A percentile compares a stretch with the other conserved stretches of the same genome.
Conservation (phyloP, 1,139 yeast genomes). For the Geotrichum reessii region DNA sequence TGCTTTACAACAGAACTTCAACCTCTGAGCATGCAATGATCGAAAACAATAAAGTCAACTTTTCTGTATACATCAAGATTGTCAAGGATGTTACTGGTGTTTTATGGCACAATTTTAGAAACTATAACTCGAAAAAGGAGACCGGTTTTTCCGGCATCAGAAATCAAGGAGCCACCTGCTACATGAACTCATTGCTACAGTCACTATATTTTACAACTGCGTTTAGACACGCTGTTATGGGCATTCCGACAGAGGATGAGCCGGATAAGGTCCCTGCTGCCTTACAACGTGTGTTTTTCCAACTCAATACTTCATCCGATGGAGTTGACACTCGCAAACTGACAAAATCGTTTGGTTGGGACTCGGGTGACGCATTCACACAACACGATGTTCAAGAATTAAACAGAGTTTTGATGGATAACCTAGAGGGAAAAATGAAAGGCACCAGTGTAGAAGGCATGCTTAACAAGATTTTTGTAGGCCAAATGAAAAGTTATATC, state of each 20-base stretch:
- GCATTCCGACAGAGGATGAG: conserved; percentile 70
- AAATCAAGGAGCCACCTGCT: conserved; percentile 98
- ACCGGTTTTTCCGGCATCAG: conserved; percentile 91
- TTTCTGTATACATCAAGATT: conserved; percentile 71
- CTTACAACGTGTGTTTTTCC: conserved; percentile 79
- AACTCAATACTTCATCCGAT: conserved; percentile 61
- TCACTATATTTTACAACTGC: conserved; percentile 80
- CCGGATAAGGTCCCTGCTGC: conserved; percentile 68
- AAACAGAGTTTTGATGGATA: conserved; percentile 92
- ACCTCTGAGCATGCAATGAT: conserved; percentile 41
- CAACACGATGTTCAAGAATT: conserved; percentile 98
- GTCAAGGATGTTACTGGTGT: conserved; percentile 91
- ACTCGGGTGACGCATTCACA: conserved; percentile 87
- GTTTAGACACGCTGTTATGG: conserved; percentile 80
- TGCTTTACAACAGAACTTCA: conserved; percentile 36
- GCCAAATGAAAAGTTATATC: conserved; percentile 92
- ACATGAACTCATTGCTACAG: conserved; percentile 83
- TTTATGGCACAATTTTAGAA: conserved; percentile 79
- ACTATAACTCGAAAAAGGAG: conserved; percentile 78
- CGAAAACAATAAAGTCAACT: conserved; percentile 54
- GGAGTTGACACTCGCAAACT: conserved; percentile 83
- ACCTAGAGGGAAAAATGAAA: conserved; percentile 86
- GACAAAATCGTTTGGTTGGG: conserved; percentile 96
- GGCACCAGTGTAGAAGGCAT: conserved; percentile 78
- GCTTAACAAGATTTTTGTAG: conserved; percentile 81